phyloP scores from a whole-genome alignment of 2,329 filamentous ascomycete species.

The Monilinia fructigena region DNA sequence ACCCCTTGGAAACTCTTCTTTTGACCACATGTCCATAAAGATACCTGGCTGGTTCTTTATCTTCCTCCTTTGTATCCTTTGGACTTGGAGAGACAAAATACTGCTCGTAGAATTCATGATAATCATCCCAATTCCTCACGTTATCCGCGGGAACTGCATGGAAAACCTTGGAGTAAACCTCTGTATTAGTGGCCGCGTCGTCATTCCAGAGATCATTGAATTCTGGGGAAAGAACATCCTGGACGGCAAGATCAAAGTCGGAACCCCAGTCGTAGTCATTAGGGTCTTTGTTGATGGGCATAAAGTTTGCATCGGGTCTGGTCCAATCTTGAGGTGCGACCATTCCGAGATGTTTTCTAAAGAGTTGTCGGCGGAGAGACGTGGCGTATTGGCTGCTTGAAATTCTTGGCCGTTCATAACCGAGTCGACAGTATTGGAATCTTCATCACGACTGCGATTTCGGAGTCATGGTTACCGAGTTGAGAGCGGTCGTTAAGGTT shows the following conservation, averaged over 20 bases:
- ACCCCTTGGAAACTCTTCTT: slow-evolving; percentile 73
- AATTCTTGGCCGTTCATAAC: slow-evolving; percentile 72
- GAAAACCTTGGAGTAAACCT: slow-evolving; percentile 78
- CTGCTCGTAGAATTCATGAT: slow-evolving; percentile 67
- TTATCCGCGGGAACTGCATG: slow-evolving; percentile 70
- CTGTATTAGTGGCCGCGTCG: slow-evolving; percentile 77
- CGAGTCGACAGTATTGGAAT: slow-evolving; percentile 67
- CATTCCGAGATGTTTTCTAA: slow-evolving; percentile 87
- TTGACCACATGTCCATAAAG: slow-evolving; percentile 85
- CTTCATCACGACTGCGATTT: slow-evolving; percentile 90
- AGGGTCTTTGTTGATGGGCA: slow-evolving; percentile 65
- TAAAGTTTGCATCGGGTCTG: slow-evolving; percentile 69
- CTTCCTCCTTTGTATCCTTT: slow-evolving; percentile 42
- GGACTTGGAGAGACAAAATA: slow-evolving; percentile 61
- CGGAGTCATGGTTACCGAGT: slow-evolving; percentile 79
- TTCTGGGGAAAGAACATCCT: slow-evolving; percentile 67
- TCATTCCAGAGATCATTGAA: slow-evolving; percentile 71
- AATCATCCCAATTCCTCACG: slow-evolving; percentile 70
- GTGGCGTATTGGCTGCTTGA: slow-evolving; percentile 72
- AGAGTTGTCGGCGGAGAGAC: slow-evolving; percentile 79
- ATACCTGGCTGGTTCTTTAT: slow-evolving; percentile 56
- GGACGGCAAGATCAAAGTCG: slow-evolving; percentile 64
- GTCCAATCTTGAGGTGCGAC: slow-evolving; percentile 72
- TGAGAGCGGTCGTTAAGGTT: slow-evolving; percentile 67
- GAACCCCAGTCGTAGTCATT: slow-evolving; percentile 76